These are phyloP conservation scores for Hanseniaspora singularis DNA, from an alignment of 805 yeast species.

Conservation along the genomic window DNA sequence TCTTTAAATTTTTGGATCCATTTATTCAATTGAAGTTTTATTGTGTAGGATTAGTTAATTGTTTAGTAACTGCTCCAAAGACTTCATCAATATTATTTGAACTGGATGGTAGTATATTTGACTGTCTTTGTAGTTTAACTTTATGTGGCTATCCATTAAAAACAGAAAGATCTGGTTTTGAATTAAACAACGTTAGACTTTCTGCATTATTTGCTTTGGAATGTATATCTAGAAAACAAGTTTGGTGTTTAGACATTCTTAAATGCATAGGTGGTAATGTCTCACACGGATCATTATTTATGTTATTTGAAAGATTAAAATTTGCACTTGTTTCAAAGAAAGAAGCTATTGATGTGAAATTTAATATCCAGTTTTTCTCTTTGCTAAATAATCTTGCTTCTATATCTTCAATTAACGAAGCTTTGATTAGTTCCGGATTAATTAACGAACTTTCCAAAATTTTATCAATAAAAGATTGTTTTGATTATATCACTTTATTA, in stretches of 20 bases:
- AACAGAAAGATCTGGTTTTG: constrained; percentile 32
- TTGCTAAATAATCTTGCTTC: constrained; percentile 52
- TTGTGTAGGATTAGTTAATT: constrained; percentile 52
- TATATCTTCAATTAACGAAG: constrained; percentile 41
- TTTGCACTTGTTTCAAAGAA: constrained; percentile 34
- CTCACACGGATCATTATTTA: constrained; percentile 70
- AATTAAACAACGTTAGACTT: constrained; percentile 43
- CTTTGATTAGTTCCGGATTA: constrained; percentile 65
- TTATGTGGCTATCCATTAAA: constrained; percentile 34
- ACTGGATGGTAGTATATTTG: constrained; percentile 57
- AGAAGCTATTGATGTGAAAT: constrained; percentile 36
- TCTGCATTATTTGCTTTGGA: constrained; percentile 59
- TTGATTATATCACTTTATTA: constrained; percentile 45
- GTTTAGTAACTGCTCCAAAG: constrained; percentile 44
- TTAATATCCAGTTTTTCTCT: constrained; percentile 40
- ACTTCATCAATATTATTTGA: constrained; percentile 58
- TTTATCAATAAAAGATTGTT: constrained; percentile 39
- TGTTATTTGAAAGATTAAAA: constrained; percentile 52
- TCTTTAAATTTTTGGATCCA: constrained; percentile 43
- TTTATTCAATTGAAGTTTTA: constrained; percentile 53
- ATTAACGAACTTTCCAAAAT: constrained; percentile 54
- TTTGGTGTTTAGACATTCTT: constrained; percentile 65
- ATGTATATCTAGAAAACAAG: constrained; percentile 51
- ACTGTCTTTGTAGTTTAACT: constrained; percentile 58
- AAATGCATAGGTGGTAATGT: constrained; percentile 76